These are phyloP conservation scores for Leccinum variicolor DNA, from an alignment of 768 basidiomycete genomes.

Conservation along the genomic window DNA sequence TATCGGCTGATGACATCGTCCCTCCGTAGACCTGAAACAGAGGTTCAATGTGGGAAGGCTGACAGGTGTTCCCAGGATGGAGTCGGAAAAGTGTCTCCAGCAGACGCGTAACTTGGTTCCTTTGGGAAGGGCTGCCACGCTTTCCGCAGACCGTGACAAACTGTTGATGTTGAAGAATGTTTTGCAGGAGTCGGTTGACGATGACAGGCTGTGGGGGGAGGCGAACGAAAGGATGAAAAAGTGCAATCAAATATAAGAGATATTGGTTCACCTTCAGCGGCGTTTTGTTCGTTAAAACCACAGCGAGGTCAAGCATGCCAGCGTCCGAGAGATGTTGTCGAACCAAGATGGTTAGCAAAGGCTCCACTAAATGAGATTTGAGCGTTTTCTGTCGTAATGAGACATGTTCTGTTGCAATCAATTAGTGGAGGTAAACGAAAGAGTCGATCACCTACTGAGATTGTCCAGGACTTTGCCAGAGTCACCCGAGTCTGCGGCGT, in stretches of 20 bases:
- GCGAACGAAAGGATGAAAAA: background rate
- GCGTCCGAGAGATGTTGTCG: constrained; percentile 53
- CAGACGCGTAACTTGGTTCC: constrained; percentile 51
- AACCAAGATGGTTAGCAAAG: constrained; percentile 59
- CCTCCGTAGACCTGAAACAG: constrained; percentile 73
- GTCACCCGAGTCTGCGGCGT: constrained; percentile 24
- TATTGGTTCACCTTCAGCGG: constrained; percentile 57
- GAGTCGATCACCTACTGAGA: constrained; percentile 35
- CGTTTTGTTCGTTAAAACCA: constrained; percentile 36
- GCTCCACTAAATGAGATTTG: constrained; percentile 66
- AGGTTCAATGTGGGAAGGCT: constrained; percentile 78
- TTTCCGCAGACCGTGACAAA: constrained; percentile 49
- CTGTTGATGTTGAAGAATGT: constrained; percentile 63
- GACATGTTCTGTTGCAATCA: constrained; percentile 11
- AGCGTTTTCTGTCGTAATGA: constrained; percentile 7
- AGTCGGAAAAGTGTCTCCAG: constrained; percentile 67
- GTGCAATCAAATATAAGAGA: background rate
- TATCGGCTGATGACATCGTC: constrained; percentile 61
- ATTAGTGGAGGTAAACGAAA: background rate
- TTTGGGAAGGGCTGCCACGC: constrained; percentile 24
- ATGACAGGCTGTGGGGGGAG: constrained; percentile 48
- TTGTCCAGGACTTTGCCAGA: constrained; percentile 26
- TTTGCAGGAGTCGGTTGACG: constrained; percentile 77
- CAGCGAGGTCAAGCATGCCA: constrained; percentile 42
- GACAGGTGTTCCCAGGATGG: constrained; percentile 78